Evolutionary conservation across 73 alveolate species (phyloP), one percentile per base, ranked within the genome.

Genomic region (Durusdinium trenchii): DNA sequence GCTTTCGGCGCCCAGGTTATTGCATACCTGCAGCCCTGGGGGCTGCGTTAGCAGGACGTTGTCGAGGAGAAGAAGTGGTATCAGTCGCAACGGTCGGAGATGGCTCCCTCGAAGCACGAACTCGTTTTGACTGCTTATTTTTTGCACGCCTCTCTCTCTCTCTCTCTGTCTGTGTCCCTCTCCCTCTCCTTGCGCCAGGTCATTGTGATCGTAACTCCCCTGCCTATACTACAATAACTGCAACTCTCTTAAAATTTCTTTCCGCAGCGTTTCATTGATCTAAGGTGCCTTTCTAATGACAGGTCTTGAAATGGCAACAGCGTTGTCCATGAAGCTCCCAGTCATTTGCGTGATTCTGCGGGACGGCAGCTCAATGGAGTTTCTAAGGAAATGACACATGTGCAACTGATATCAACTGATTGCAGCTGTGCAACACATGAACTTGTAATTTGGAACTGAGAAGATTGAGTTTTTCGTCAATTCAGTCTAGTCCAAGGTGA

Each of bases 11-110:
- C 69, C 48, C 91, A 57, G 95, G 95, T 35, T 90, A 64, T 73
- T 91, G 90, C 45, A 90, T 91, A 30, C 98, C 98, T 30, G 98
- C 98, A 91, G 98, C 98, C 83, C 43, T 91, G 35, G 98, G 98
- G 43, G 98, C 98, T 18, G 98, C 98, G 48, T 48, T 67, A 32
- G 98, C 79, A 3, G 90, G 89, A 30, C 71, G 76, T 76, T 16
- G 79, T 42, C 82, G 71, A 32, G 89, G 90, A 38, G 30, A 61
- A 2, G 83, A 62, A 9, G 85, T 87, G 26, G 85, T 87, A 23
- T 87, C 83, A 45, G 95, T 87, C 38, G 95, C 95, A 20, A 87
- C 95, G 18, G 95, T 87, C 30, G 95, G 95, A 35, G 95, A 87
- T 43, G 95, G 95, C 75, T 32, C 85, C 51, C 9, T 62, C 71